A percentile compares a stretch with the other conserved stretches of the same genome.
Conservation (phyloP, 129 eudicot species). For the Rutidosis leptorrhynchoides region DNA sequence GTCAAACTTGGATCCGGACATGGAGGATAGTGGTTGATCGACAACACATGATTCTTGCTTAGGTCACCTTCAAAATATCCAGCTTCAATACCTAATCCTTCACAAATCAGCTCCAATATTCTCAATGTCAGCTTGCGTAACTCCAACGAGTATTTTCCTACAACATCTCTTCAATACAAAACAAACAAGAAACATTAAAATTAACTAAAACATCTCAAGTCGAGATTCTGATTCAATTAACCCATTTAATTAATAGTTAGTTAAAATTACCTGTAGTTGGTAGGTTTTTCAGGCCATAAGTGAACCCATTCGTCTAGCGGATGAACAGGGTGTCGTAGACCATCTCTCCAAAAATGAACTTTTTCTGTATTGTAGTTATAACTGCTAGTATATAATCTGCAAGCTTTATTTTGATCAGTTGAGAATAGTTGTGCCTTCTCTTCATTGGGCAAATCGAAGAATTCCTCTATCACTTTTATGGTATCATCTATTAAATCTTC, state of each 20-base stretch:
- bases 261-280: conserved; percentile 37
- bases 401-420: conserved; percentile 27
- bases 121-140: conserved; percentile 22
- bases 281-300: conserved; percentile 40
- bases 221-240: background rate
- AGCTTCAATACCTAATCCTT: conserved; percentile 35
- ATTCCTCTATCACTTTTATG: conserved; percentile 28
- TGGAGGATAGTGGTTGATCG: conserved; percentile 23
- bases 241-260: background rate
- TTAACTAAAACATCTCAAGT: background rate
- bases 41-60: conserved; percentile 13
- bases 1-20: conserved; percentile 41
- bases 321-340: conserved; percentile 40
- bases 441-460: conserved; percentile 29
- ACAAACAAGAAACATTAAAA: background rate
- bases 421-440: conserved; percentile 39
- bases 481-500: conserved; percentile 31
- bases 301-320: conserved; percentile 32
- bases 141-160: conserved; percentile 13
- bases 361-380: conserved; percentile 25
- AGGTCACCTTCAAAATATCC: conserved; percentile 26
- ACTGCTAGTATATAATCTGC: conserved; percentile 43
- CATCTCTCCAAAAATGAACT: conserved; percentile 40
- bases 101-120: conserved; percentile 37
- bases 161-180: conserved; percentile 22